phyloP scores from a whole-genome alignment of 75 land plant genomes.

The Selaginella tamariscina region DNA sequence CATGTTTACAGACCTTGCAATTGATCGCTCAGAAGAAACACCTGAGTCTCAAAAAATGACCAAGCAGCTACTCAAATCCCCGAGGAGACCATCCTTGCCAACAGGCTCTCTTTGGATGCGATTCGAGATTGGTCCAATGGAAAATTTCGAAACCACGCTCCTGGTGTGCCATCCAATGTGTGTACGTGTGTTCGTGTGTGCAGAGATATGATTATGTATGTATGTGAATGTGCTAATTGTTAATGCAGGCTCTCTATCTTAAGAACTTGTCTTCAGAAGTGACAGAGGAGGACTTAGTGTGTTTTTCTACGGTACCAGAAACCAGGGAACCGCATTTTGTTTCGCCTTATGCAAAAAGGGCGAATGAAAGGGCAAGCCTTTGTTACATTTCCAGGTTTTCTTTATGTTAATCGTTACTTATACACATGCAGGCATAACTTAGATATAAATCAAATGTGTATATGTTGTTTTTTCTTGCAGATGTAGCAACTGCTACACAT shows the following conservation, averaged over 20 bases:
- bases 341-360: slow-evolving; percentile 37
- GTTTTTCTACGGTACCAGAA: slow-evolving; percentile 27
- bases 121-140: slow-evolving; percentile 33
- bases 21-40: background rate
- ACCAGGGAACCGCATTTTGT: slow-evolving; percentile 18
- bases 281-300: slow-evolving; percentile 29
- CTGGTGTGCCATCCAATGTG: slow-evolving; percentile 35
- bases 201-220: background rate
- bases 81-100: slow-evolving; percentile 25
- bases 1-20: background rate
- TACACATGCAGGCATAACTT: background rate
- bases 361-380: slow-evolving; percentile 48
- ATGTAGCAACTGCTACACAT: slow-evolving; percentile 24
- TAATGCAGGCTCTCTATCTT: slow-evolving; percentile 27
- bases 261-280: slow-evolving; percentile 33
- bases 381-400: slow-evolving; percentile 34
- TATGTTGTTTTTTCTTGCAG: slow-evolving; percentile 15
- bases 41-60: background rate
- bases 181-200: background rate
- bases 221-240: background rate
- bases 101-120: slow-evolving; percentile 26
- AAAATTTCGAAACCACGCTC: slow-evolving; percentile 27
- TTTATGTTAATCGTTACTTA: background rate
- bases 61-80: slow-evolving; percentile 7
- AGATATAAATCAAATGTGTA: too few species aligned